Base-by-base conservation (phyloP, 129 eudicot genomes). In the Escallonia rubra region DNA sequence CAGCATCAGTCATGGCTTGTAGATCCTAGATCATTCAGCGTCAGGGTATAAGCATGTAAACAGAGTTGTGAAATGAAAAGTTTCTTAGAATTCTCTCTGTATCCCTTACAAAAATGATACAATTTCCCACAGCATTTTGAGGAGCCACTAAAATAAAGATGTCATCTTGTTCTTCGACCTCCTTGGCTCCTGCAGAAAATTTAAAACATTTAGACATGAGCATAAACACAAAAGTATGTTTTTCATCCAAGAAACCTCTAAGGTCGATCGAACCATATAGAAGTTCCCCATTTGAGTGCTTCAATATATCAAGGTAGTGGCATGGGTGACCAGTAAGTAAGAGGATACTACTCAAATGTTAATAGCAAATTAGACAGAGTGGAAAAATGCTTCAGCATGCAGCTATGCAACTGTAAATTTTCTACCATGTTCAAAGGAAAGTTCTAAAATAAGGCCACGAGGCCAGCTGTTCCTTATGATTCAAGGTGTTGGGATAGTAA, bases 111-210 rank as follows among this genome's bases (percentile, higher is more conserved):
- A 79, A 96, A n/a, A 94, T 89, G 66, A 94, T 94, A 72, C 99
- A 94, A 72, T 94, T 94, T 68, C 99, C 99, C 70, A 94, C 83
- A 42, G 99, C 97, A 94, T 94, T 94, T 82, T 94, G 99, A 45
- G 99, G 99, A 85, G 99, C 99, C 73, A 94, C 88, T 69, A 94
- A 73, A 67, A 94, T 94, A 80, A 86, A 94, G 77, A 94, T 81
- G 78, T 90, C 99, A 81, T 90, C 97, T 62, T 78, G 82, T 75
- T 94, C 97, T 9, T 81, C 93, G 56, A 94, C 99, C 75, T 94
- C 99, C 44, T 83, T 73, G 72, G 76, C 96, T 61, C 99, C 98
- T 93, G 81, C 65, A 79, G 11, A 55, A 65, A 42, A 5, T 15
- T 50, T 10, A 6, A 72, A 48, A 53, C 14, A 16, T 50, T 39